These are phyloP conservation scores for Aspergillus uvarum DNA, from an alignment of 2,329 filamentous ascomycete genomes.

Conservation along the genomic window DNA sequence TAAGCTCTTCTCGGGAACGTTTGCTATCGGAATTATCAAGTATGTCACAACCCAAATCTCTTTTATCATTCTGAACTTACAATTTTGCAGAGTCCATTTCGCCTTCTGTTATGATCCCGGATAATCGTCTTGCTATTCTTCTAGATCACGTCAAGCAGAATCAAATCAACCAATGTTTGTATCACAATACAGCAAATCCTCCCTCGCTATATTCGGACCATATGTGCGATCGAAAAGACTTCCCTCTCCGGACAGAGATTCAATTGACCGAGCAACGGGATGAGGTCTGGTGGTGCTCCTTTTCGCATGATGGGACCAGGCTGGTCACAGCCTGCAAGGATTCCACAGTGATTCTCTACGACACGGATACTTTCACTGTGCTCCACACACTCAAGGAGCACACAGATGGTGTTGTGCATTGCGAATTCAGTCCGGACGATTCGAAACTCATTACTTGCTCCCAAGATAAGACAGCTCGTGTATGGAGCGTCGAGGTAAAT, in stretches of 20 bases:
- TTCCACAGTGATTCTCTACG: constrained; percentile 75
- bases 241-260: constrained; percentile 69
- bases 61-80: not conserved
- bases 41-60: constrained; percentile 46
- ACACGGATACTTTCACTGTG: constrained; percentile 68
- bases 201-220: constrained; percentile 91
- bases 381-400: constrained; percentile 66
- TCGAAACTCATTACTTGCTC: constrained; percentile 81
- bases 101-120: constrained; percentile 93
- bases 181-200: constrained; percentile 76
- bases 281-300: constrained; percentile 89
- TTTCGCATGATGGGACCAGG: constrained; percentile 81
- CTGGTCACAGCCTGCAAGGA: constrained; percentile 81
- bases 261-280: constrained; percentile 72
- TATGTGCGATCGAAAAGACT: constrained; percentile 73
- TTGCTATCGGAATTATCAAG: constrained; percentile 81
- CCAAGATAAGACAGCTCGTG: constrained; percentile 67
- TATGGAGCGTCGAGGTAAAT: constrained; percentile 71
- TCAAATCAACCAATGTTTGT: constrained; percentile 81
- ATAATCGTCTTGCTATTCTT: constrained; percentile 78
- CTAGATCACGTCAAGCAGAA: constrained; percentile 79
- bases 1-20: constrained; percentile 69
- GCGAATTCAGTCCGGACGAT: constrained; percentile 92
- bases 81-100: constrained; percentile 72
- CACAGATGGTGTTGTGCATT: constrained; percentile 69